Conservation (phyloP, 768 basidiomycete species). For the Lentinula boryana region DNA sequence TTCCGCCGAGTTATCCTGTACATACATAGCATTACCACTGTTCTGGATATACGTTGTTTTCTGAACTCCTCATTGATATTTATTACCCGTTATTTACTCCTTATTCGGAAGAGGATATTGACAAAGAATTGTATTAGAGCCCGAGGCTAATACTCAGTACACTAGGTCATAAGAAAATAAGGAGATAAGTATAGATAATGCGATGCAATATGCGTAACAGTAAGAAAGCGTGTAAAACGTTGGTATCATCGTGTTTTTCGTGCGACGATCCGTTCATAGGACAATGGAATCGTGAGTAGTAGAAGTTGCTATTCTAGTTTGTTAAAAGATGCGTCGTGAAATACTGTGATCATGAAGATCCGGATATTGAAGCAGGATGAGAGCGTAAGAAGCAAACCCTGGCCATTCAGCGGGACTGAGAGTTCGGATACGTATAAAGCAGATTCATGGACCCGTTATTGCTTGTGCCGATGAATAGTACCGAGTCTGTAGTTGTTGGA, state of each 20-base stretch:
- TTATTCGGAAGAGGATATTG: no score
- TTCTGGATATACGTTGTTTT: neutral
- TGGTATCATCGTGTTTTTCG: neutral
- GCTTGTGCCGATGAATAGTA: neutral
- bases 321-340: neutral
- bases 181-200: neutral
- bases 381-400: neutral
- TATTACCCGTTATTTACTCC: no score
- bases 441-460: neutral
- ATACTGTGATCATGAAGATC: no score
- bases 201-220: neutral
- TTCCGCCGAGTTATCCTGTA: neutral
- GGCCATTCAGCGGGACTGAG: neutral
- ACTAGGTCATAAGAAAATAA: neutral
- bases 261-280: no score
- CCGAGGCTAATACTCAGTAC: no score
- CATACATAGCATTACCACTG: neutral
- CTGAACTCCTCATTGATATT: no score
- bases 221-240: neutral
- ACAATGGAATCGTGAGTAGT: no score
- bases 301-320: neutral
- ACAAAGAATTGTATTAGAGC: no score
- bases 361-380: no score
- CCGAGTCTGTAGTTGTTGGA: neutral
- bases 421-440: neutral